Percentiles rank a stretch among this genome's conserved stretches.
Evolutionary conservation across 2,329 filamentous ascomycete genomes (phyloP).

Genomic region (Hymenoscyphus albidus): DNA sequence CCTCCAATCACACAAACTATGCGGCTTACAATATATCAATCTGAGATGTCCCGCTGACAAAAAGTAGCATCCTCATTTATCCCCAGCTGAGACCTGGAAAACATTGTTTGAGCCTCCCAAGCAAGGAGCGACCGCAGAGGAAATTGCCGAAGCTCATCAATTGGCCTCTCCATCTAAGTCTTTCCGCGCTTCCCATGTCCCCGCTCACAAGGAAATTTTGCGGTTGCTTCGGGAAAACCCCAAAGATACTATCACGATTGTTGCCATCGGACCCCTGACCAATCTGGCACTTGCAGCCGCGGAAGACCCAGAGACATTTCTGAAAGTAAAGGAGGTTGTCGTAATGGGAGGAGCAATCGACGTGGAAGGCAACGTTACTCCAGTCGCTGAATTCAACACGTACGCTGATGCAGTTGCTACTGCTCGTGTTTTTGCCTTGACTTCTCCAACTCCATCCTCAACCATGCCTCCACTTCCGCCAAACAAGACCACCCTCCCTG

Average conservation of each 20-base stretch:
- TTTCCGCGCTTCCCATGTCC: slow-evolving; percentile 73
- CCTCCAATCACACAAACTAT: neutral
- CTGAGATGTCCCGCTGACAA: slow-evolving; percentile 22
- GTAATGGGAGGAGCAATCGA: slow-evolving; percentile 92
- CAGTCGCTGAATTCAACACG: slow-evolving; percentile 91
- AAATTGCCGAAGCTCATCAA: slow-evolving; percentile 34
- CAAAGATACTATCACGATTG: slow-evolving; percentile 79
- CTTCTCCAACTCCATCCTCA: slow-evolving; percentile 66
- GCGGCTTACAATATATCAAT: neutral
- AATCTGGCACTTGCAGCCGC: slow-evolving; percentile 87
- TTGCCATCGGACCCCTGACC: slow-evolving; percentile 87
- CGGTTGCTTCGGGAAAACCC: slow-evolving; percentile 78
- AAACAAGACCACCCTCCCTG: slow-evolving; percentile 47
- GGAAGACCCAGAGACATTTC: slow-evolving; percentile 83
- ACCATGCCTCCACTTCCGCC: slow-evolving; percentile 72
- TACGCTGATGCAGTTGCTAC: slow-evolving; percentile 81
- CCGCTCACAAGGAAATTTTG: slow-evolving; percentile 85
- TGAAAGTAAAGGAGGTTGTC: slow-evolving; percentile 83
- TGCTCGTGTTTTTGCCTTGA: slow-evolving; percentile 73
- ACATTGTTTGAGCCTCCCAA: slow-evolving; percentile 55
- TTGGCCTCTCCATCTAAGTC: slow-evolving; percentile 39
- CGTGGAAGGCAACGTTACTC: slow-evolving; percentile 75
- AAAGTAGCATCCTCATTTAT: slow-evolving; percentile 65
- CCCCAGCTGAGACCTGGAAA: slow-evolving; percentile 70
- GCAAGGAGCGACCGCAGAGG: slow-evolving; percentile 45